Evolutionary conservation across 2,329 filamentous ascomycete genomes (phyloP).

Genomic region (Arthrobotrys sphaeroides): DNA sequence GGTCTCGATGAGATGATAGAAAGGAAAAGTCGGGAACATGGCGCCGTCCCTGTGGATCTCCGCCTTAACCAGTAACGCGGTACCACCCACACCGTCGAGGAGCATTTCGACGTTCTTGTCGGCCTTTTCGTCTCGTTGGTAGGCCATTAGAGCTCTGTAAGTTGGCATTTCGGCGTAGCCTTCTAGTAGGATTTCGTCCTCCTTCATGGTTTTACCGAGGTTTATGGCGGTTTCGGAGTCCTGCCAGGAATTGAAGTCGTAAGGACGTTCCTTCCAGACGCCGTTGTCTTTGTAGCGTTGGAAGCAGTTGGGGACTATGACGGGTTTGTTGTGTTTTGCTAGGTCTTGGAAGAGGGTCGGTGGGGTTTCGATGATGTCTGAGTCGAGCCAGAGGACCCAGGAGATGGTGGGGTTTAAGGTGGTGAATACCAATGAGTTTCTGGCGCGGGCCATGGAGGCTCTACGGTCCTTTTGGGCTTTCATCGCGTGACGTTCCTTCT

Average conservation of each 20-base stretch:
- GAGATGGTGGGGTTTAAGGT: constrained; percentile 89
- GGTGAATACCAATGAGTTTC: constrained; percentile 94
- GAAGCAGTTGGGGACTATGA: constrained; percentile 95
- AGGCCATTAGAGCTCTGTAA: constrained; percentile 89
- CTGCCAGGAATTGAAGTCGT: constrained; percentile 98
- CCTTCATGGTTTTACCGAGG: constrained; percentile 80
- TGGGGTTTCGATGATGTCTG: constrained; percentile 90
- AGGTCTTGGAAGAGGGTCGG: constrained; percentile 88
- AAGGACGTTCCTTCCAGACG: constrained; percentile 77
- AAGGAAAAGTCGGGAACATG: constrained; percentile 97
- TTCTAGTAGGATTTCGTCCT: constrained; percentile 91
- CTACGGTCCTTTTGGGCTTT: constrained; percentile 85
- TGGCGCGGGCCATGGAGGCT: constrained; percentile 88
- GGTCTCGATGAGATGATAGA: constrained; percentile 97
- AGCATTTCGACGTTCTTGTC: constrained; percentile 73
- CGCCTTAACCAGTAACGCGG: constrained; percentile 90
- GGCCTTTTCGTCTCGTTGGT: constrained; percentile 71
- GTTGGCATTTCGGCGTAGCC: constrained; percentile 94
- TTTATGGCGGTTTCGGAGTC: constrained; percentile 82
- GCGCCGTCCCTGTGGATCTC: constrained; percentile 96
- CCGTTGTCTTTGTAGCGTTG: constrained; percentile 80
- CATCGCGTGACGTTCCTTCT: constrained; percentile 90
- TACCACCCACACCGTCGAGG: constrained; percentile 92
- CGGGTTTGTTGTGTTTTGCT: constrained; percentile 83
- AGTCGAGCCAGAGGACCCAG: constrained; percentile 96